Conservation (phyloP, 768 basidiomycete species). For the Brasilioporus rufonigricans region DNA sequence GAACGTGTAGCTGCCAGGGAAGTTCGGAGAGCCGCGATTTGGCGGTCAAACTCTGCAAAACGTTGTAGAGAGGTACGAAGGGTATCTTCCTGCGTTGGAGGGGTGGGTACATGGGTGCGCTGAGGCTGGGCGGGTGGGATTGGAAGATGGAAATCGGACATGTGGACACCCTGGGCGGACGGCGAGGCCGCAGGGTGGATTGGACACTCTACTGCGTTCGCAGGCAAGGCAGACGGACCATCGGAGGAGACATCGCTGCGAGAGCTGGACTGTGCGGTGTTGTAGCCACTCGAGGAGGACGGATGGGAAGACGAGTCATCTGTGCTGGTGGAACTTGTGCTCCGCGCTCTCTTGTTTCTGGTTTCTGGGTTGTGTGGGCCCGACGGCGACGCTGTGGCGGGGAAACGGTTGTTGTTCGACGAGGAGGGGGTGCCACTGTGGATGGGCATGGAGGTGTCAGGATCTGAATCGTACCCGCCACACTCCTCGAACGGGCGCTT, state of each 20-base stretch:
- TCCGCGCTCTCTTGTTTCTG: constrained; percentile 58
- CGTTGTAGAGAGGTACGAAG: constrained; percentile 48
- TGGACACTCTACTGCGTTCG: constrained; percentile 17
- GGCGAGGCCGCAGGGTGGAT: constrained; percentile 19
- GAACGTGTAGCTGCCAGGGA: constrained; percentile 33
- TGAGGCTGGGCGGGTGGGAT: constrained; percentile 16
- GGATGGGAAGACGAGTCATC: constrained; percentile 30
- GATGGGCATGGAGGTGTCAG: constrained; percentile 27
- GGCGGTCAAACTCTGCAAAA: constrained; percentile 52
- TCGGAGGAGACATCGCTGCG: constrained; percentile 30
- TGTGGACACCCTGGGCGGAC: constrained; percentile 47
- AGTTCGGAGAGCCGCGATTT: constrained; percentile 48
- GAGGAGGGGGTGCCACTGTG: constrained; percentile 30
- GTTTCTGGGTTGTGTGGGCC: constrained; percentile 41
- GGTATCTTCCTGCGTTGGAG: constrained; percentile 32
- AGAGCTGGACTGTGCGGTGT: constrained; percentile 35
- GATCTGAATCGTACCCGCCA: constrained; percentile 34
- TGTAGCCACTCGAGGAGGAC: constrained; percentile 37
- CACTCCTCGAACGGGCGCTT: constrained; percentile 35
- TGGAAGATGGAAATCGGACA: constrained; percentile 40
- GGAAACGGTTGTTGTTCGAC: constrained; percentile 9
- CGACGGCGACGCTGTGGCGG: constrained; percentile 2
- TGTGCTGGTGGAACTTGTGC: constrained; percentile 47
- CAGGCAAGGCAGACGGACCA: constrained; percentile 13
- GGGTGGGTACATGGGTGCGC: constrained; percentile 9